phyloP scores from a whole-genome alignment of 225 moss, liverwort and hornwort species.

The Pseudoscleropodium purum region DNA sequence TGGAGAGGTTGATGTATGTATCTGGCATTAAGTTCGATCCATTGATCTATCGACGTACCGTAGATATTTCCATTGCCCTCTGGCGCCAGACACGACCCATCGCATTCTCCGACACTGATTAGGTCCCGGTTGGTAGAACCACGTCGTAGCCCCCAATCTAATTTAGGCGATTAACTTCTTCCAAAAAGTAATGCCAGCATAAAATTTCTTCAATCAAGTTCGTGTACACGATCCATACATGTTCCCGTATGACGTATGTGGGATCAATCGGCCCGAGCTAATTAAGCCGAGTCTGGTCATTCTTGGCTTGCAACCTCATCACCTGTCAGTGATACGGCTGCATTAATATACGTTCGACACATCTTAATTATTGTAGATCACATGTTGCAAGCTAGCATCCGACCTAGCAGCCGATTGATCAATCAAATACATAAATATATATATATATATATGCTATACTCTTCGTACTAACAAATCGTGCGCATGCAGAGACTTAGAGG shows the following conservation, averaged over 20 bases:
- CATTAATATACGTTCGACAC: neutral
- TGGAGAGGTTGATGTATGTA: conserved; percentile 1
- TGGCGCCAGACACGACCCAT: conserved; percentile 4
- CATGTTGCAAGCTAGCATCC: neutral
- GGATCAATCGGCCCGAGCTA: neutral
- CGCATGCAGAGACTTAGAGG: neutral
- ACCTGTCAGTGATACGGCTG: neutral
- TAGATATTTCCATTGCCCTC: neutral
- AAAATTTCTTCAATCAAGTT: neutral
- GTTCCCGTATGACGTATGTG: neutral
- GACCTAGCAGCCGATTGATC: neutral
- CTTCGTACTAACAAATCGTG: neutral
- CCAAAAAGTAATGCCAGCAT: neutral
- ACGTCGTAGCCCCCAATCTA: neutral
- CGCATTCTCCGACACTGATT: conserved; percentile 11
- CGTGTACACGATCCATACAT: neutral
- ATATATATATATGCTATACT: neutral
- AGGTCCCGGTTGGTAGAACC: neutral
- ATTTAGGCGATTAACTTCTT: neutral
- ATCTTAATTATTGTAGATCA: neutral
- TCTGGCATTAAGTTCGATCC: neutral
- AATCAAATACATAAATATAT: too few species aligned
- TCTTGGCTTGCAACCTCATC: neutral
- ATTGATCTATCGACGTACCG: neutral
- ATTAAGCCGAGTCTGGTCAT: neutral